phyloP scores from a whole-genome alignment of 441 rosid species.

The Syzygium syzygioides region DNA sequence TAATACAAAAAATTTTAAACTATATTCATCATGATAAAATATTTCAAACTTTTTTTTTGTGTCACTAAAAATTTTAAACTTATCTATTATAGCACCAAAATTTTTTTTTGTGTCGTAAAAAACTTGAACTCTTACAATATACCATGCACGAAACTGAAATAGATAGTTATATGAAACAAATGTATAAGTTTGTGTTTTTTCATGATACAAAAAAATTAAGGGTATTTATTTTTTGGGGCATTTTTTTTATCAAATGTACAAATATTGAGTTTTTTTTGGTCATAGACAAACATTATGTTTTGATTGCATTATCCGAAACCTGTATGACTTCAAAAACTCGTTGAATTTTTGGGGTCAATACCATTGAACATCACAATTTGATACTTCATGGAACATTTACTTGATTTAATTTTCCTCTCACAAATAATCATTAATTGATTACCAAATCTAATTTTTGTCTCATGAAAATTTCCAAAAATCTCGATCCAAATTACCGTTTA shows the following conservation, averaged over 20 bases:
- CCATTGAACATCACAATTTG: not conserved
- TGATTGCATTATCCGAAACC: not conserved
- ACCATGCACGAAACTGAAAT: too few species aligned
- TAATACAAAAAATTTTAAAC: too few species aligned
- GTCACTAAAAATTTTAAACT: too few species aligned
- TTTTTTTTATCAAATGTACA: not conserved
- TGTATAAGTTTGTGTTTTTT: too few species aligned
- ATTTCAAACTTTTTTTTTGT: too few species aligned
- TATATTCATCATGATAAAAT: too few species aligned
- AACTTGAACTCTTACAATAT: too few species aligned
- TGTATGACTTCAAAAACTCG: rapidly evolving
- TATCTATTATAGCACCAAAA: too few species aligned
- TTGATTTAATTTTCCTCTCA: not conserved
- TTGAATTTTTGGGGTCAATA: not conserved
- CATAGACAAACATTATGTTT: not conserved
- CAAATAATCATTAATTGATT: not conserved
- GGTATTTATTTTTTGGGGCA: too few species aligned
- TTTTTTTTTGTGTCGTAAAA: too few species aligned
- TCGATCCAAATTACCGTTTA: not conserved
- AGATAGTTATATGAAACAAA: too few species aligned
- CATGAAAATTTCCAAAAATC: not conserved
- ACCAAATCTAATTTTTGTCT: not conserved
- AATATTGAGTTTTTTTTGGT: not conserved
- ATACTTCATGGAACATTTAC: not conserved
- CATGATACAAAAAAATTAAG: too few species aligned